Evolutionary conservation across 2,329 filamentous ascomycete species (phyloP), one percentile per base, ranked within the genome.

Genomic region (Acarospora socialis): DNA sequence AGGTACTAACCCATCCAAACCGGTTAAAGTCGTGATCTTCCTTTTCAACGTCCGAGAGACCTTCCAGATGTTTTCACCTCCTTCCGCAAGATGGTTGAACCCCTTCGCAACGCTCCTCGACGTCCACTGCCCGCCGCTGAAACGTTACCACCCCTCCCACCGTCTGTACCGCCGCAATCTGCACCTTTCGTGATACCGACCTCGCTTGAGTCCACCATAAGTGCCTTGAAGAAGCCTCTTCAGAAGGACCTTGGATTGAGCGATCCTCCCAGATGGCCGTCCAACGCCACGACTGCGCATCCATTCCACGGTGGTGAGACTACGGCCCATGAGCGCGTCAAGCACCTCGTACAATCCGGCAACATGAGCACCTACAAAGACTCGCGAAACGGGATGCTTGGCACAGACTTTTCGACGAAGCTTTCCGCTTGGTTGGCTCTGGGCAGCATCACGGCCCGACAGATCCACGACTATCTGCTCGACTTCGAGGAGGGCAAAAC

Each of bases 61-160:
- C 60, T 84, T 2, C 77, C 78, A 2, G 77, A 84, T 44, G 63
- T 86, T 2, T 87, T 83, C 48, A 84, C 81, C 0, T 67, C 67
- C 0, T 87, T 78, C 44, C 68, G 78, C 5, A 84, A 83, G 52
- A 68, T 65, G 2, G 67, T 81, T 32, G 80, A 84, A 41, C 79
- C 79, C 0, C 58, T 86, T 2, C 67, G 76, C 24, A 60, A 71
- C 22, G 68, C 68, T 8, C 79, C 81, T 3, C 66, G 79, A 23
- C 49, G 59, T 1, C 49, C 63, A 1, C 49, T 80, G 2, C 63
- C 74, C 0, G 57, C 54, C 2, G 76, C 76, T 0, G 45, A 52
- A 2, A 56, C 59, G 2, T 53, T 90, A 4, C 77, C 75, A 1
- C 59, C 68, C 0, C 54, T 75, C 2, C 72, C 77, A 2, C 47